These are phyloP conservation scores for Lolium perenne DNA, from an alignment of 176 grass and related monocot genomes.

Conservation along the genomic window DNA sequence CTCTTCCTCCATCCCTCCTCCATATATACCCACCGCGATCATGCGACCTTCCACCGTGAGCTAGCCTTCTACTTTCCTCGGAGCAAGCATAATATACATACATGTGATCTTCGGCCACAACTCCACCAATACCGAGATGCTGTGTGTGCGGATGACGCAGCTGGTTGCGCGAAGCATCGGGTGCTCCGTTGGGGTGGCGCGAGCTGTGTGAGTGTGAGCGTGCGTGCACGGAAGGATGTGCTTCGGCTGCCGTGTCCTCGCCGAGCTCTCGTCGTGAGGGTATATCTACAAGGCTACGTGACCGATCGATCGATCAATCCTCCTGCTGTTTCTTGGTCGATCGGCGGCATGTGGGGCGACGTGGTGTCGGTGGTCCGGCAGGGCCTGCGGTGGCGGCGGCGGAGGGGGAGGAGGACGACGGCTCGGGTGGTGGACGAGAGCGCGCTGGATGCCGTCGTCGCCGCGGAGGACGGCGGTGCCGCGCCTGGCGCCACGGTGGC, in stretches of 20 bases:
- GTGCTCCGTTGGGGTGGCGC: constrained; percentile 28
- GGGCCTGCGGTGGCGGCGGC: constrained; percentile 46
- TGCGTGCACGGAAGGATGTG: constrained; percentile 38
- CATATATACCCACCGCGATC: constrained; percentile 31
- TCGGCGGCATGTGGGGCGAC: constrained; percentile 45
- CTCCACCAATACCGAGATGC: constrained; percentile 20
- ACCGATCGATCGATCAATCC: background rate
- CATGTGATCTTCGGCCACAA: constrained; percentile 12
- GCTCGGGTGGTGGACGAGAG: constrained; percentile 62
- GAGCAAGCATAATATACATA: background rate
- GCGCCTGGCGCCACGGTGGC: background rate
- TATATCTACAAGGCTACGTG: background rate
- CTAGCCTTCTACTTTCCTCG: background rate
- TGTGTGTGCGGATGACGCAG: constrained; percentile 16
- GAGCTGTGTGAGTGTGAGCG: constrained; percentile 30
- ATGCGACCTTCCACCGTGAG: background rate
- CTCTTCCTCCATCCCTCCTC: constrained; percentile 3
- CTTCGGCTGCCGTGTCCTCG: constrained; percentile 29
- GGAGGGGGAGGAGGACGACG: constrained; percentile 42
- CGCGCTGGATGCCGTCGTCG: constrained; percentile 38
- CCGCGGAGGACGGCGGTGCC: background rate
- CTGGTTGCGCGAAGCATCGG: background rate
- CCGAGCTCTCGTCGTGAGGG: constrained; percentile 25
- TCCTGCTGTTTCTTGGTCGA: background rate
- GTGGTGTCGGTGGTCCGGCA: constrained; percentile 45